phyloP scores from a whole-genome alignment of 75 land plant species.

The Picea sitchensis region DNA sequence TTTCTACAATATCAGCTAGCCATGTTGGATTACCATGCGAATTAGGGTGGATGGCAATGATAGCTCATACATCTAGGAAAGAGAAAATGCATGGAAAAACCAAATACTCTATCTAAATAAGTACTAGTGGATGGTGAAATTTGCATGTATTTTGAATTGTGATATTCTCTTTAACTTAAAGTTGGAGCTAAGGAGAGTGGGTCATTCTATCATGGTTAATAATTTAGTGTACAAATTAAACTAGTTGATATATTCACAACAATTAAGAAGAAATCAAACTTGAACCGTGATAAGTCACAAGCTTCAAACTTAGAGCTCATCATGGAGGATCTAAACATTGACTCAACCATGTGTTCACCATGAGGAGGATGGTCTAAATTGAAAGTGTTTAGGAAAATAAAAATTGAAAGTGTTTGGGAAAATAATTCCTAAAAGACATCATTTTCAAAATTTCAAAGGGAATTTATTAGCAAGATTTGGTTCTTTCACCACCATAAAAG shows the following conservation, averaged over 20 bases:
- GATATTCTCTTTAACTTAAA: slow-evolving; percentile 44
- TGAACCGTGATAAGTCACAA: background rate
- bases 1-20: too few relatives aligned
- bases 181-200: slow-evolving; percentile 43
- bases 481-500: too few relatives aligned
- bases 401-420: background rate
- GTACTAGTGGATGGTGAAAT: slow-evolving; percentile 27
- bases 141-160: slow-evolving; percentile 62
- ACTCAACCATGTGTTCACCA: background rate
- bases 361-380: background rate
- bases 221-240: slow-evolving; percentile 62
- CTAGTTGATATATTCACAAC: slow-evolving; percentile 35
- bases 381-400: background rate
- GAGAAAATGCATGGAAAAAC: slow-evolving; percentile 37
- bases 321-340: background rate
- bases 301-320: background rate
- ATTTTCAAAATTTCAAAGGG: background rate
- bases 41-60: too few relatives aligned
- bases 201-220: slow-evolving; percentile 48
- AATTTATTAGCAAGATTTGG: background rate
- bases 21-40: too few relatives aligned
- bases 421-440: background rate
- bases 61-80: background rate
- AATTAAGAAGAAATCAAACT: slow-evolving; percentile 10
- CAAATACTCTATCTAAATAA: slow-evolving; percentile 35